Evolutionary conservation across 495 filamentous ascomycete species (phyloP).

Genomic region (Platismatia glauca): DNA sequence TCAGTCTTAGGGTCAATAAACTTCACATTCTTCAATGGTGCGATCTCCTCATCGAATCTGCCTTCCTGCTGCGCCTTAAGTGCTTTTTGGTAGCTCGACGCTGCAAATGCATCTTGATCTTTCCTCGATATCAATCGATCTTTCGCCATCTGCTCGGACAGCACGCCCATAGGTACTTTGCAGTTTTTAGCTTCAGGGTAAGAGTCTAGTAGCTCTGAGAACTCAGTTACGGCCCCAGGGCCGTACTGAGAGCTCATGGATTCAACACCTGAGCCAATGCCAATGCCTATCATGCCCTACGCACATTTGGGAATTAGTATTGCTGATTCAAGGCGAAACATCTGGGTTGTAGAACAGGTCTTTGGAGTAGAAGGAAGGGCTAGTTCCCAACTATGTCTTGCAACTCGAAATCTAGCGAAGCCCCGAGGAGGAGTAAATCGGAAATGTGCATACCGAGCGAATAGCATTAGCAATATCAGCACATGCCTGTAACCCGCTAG

Average conservation of each 20-base stretch:
- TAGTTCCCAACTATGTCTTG: neutral
- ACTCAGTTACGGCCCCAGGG: slow-evolving; percentile 82
- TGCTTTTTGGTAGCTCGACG: slow-evolving; percentile 82
- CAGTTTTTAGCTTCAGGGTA: slow-evolving; percentile 84
- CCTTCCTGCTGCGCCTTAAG: slow-evolving; percentile 75
- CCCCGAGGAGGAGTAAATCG: neutral
- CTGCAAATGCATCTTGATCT: slow-evolving; percentile 82
- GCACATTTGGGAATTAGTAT: neutral
- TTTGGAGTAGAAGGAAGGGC: neutral
- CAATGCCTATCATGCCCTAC: slow-evolving; percentile 82
- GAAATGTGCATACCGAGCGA: slow-evolving; percentile 35
- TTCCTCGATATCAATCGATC: slow-evolving; percentile 62
- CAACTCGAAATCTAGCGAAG: too few relatives aligned
- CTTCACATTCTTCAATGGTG: slow-evolving; percentile 65
- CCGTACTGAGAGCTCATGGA: slow-evolving; percentile 78
- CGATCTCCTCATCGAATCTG: slow-evolving; percentile 89
- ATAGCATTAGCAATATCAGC: slow-evolving; percentile 92
- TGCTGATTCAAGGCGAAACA: neutral
- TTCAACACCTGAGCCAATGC: slow-evolving; percentile 95
- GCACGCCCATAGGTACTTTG: slow-evolving; percentile 94
- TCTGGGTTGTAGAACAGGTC: neutral
- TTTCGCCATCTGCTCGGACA: slow-evolving; percentile 93
- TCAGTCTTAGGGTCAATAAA: slow-evolving; percentile 82
- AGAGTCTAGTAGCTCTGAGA: slow-evolving; percentile 82
- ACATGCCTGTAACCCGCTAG: slow-evolving; percentile 77